phyloP scores from a whole-genome alignment of 805 yeast genomes.

The Sugiyamaella smithiae region DNA sequence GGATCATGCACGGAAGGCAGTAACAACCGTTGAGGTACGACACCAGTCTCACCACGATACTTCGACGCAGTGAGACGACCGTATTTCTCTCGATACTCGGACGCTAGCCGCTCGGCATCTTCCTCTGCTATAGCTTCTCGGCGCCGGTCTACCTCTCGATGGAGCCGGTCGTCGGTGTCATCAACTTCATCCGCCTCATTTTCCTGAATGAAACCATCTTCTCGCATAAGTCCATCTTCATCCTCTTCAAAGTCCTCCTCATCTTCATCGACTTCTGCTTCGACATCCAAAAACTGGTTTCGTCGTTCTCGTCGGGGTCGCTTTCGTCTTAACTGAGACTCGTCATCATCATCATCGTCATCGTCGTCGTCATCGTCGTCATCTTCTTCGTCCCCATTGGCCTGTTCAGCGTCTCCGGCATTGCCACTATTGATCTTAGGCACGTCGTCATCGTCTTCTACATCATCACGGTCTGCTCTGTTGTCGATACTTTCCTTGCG shows the following conservation, averaged over 20 bases:
- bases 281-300: slow-evolving; percentile 94
- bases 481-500: background rate
- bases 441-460: slow-evolving; percentile 13
- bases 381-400: slow-evolving; percentile 10
- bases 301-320: slow-evolving; percentile 46
- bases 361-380: slow-evolving; percentile 26
- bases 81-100: slow-evolving; percentile 85
- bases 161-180: slow-evolving; percentile 68
- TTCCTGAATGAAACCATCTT: slow-evolving; percentile 54
- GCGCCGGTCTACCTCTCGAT: slow-evolving; percentile 79
- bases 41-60: slow-evolving; percentile 79
- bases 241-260: slow-evolving; percentile 93
- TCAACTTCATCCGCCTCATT: slow-evolving; percentile 55
- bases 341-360: slow-evolving; percentile 63
- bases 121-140: slow-evolving; percentile 80
- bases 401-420: slow-evolving; percentile 10
- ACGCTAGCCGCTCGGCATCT: slow-evolving; percentile 93
- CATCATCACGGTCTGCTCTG: slow-evolving; percentile 9
- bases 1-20: slow-evolving; percentile 97
- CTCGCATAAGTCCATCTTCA: slow-evolving; percentile 86
- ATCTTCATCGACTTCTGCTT: slow-evolving; percentile 97
- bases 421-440: slow-evolving; percentile 9
- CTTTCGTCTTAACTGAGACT: slow-evolving; percentile 38
- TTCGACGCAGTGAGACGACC: slow-evolving; percentile 79
- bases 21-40: slow-evolving; percentile 88